Conservation (phyloP, 805 yeast genomes). For the Schwanniomyces polymorphus region DNA sequence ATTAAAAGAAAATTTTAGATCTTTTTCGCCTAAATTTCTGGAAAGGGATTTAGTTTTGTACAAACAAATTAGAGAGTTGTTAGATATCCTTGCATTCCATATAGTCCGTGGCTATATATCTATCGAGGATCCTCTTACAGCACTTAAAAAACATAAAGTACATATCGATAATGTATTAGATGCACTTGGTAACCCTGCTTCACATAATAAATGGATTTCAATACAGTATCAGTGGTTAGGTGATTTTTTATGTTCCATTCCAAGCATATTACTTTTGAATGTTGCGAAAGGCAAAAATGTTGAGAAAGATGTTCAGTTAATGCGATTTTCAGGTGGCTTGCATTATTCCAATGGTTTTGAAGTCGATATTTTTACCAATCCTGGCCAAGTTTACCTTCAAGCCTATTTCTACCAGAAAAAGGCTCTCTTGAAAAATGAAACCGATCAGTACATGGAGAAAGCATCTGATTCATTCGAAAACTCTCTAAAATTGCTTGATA, state of each 20-base stretch:
- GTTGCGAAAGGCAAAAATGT: constrained; percentile 13
- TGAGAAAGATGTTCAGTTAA: constrained; percentile 8
- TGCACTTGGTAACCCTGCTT: constrained; percentile 25
- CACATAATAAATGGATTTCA: constrained; percentile 50
- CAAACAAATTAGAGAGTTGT: constrained; percentile 40
- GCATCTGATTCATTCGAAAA: neutral
- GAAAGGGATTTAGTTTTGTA: constrained; percentile 30
- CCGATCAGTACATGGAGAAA: neutral
- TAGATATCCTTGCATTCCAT: constrained; percentile 64
- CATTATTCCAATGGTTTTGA: constrained; percentile 19
- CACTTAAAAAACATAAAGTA: constrained; percentile 61
- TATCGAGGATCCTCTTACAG: constrained; percentile 54
- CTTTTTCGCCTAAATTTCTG: constrained; percentile 13
- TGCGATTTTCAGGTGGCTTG: constrained; percentile 33
- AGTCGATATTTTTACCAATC: constrained; percentile 26
- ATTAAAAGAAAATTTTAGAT: constrained; percentile 11
- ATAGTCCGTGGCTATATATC: constrained; percentile 62
- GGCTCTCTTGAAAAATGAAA: constrained; percentile 17
- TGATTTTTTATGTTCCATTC: constrained; percentile 51
- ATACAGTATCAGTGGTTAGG: constrained; percentile 69
- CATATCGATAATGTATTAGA: constrained; percentile 56
- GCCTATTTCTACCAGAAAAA: constrained; percentile 18
- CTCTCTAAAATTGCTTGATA: constrained; percentile 17
- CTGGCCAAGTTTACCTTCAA: constrained; percentile 26
- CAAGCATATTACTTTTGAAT: constrained; percentile 34